phyloP scores from a whole-genome alignment of 1,284 basidiomycete genomes.

The Naganishia sp. region DNA sequence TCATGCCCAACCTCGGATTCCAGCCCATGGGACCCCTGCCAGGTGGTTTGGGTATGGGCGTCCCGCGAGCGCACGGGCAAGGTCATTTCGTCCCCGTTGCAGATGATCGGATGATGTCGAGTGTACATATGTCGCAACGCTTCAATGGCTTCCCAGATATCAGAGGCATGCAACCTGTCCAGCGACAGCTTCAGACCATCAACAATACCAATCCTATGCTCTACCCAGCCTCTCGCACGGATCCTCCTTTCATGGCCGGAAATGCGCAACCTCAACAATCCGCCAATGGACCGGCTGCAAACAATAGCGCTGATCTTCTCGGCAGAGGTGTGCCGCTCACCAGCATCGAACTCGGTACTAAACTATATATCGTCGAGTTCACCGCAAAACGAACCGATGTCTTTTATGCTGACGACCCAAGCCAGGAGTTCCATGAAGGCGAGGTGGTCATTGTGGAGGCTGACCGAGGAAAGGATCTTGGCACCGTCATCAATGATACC shows the following conservation, averaged over 20 bases:
- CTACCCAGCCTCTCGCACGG: not conserved
- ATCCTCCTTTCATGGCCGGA: too few species aligned
- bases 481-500: constrained; percentile 83
- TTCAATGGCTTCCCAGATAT: not conserved
- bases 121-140: not conserved
- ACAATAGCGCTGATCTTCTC: constrained; percentile 59
- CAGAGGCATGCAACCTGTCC: too few species aligned
- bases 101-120: not conserved
- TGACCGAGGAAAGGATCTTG: constrained; percentile 89
- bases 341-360: constrained; percentile 75
- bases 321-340: constrained; percentile 87
- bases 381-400: constrained; percentile 94
- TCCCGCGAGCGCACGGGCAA: not conserved
- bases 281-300: too few species aligned
- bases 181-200: not conserved
- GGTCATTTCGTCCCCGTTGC: not conserved
- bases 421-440: constrained; percentile 63
- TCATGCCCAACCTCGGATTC: not conserved
- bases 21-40: not conserved
- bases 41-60: not conserved
- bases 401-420: constrained; percentile 77
- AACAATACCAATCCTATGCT: not conserved
- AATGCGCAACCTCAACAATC: not conserved
- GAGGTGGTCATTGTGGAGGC: constrained; percentile 94
- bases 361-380: constrained; percentile 96